Base-by-base conservation (phyloP, 1,284 basidiomycete genomes). In the Phellopilus nigrolimitatus region DNA sequence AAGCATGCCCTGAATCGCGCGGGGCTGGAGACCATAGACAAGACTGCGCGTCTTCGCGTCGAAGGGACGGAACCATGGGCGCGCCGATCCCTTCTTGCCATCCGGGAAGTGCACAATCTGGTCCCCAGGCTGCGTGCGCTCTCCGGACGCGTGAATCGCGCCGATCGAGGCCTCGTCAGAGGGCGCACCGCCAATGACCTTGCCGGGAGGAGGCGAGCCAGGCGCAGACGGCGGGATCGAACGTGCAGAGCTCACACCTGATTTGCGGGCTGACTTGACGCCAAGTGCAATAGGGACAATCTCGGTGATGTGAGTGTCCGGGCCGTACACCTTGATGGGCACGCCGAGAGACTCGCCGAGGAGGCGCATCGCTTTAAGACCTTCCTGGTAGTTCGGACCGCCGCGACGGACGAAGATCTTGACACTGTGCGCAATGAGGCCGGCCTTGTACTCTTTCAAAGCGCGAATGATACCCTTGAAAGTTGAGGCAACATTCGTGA, bases 401-500 rank as follows among this genome's bases (percentile, higher is more conserved):
- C 95, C 97, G 68, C 95, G 94, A 64, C 95, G 91, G 51, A 98
- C 93, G 67, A 91, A 99, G 71, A 97, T 95, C 70, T 82, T 85
- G 69, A 95, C 92, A 56, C 82, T 73, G 75, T 95, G 91, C 48
- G 77, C 75, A 65, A 91, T 87, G 58, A 97, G 80, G 49, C 84
- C 84, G 51, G 80, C 74, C 76, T 95, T 92, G 82, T 83, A 94
- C 72, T 94, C 89, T 78, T 97, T 91, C 62, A 99, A 79, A 17
- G 95, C 95, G 56, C 86, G 91, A 69, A 99, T 98, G 78, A 98
- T 99, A 61, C 95, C 95, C 80, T 98, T 98, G 88, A 99, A 99
- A 58, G 95, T 99, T 13, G 95, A 88, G 36, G 95, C 95, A 61
- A 99, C 95, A 69, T 99, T 98, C 68, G 95, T 98, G 75, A 99